phyloP scores from a whole-genome alignment of 352 stramenopile genomes.

The Thalassiosira ordinaria region DNA sequence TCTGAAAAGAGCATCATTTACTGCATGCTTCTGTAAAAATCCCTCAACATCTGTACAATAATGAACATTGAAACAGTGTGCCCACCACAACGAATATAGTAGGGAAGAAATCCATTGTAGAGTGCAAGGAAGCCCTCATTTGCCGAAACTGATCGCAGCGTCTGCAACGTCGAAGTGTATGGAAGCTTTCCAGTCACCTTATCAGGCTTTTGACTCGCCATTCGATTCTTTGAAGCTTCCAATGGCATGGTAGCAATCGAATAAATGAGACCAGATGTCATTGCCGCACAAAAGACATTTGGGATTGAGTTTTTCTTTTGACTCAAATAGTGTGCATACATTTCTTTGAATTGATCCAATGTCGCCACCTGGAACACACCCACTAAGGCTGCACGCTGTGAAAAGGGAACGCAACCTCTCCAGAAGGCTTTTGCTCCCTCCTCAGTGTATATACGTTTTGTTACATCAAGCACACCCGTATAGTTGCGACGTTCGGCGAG shows the following conservation, averaged over 20 bases:
- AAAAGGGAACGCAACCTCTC: constrained; percentile 64
- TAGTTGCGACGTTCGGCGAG: constrained; percentile 67
- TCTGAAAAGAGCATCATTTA: constrained; percentile 5
- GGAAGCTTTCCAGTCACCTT: constrained; percentile 71
- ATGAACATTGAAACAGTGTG: constrained; percentile 88
- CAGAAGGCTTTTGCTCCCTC: constrained; percentile 69
- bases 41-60: constrained; percentile 79
- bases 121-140: constrained; percentile 81
- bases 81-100: constrained; percentile 86
- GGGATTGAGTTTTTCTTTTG: constrained; percentile 70
- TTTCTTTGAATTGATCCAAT: constrained; percentile 86
- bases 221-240: constrained; percentile 86
- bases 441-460: constrained; percentile 60
- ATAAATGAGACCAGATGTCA: constrained; percentile 87
- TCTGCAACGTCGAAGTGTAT: constrained; percentile 84
- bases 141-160: constrained; percentile 67
- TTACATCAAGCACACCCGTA: constrained; percentile 52
- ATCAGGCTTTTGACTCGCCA: constrained; percentile 84
- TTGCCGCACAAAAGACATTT: constrained; percentile 71
- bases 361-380: constrained; percentile 87
- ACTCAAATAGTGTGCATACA: constrained; percentile 70
- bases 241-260: constrained; percentile 86
- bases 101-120: constrained; percentile 85
- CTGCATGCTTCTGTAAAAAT: constrained; percentile 60
- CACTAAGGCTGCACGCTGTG: constrained; percentile 74